phyloP scores from a whole-genome alignment of 2,329 filamentous ascomycete genomes.

The Fusarium lateritium region DNA sequence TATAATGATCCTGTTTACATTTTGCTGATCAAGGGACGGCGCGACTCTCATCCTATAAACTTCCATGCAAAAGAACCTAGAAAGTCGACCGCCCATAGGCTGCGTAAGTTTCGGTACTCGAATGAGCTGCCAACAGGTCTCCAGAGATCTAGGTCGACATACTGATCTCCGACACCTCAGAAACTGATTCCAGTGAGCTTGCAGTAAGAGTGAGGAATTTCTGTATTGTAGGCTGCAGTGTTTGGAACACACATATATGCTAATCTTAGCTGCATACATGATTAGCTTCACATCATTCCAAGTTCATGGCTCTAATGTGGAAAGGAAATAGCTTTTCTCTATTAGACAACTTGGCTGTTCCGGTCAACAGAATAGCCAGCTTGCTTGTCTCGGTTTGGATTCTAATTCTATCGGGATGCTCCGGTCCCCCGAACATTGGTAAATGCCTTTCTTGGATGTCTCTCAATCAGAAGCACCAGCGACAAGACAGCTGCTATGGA shows the following conservation, averaged over 20 bases:
- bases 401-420: neutral
- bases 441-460: neutral
- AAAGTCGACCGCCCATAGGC: neutral
- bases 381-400: neutral
- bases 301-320: too few species aligned
- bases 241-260: too few species aligned
- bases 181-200: too few species aligned
- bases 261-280: too few species aligned
- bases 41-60: neutral
- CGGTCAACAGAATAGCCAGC: neutral
- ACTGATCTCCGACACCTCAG: too few species aligned
- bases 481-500: constrained; percentile 1
- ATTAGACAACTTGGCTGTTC: neutral
- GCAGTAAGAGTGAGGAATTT: too few species aligned
- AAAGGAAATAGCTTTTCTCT: neutral
- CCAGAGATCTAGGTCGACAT: neutral
- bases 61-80: neutral
- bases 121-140: neutral
- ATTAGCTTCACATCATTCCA: too few species aligned
- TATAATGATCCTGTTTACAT: neutral
- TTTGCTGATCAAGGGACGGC: neutral
- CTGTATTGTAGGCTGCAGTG: too few species aligned
- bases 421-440: neutral
- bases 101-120: neutral
- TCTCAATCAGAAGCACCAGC: neutral